These are phyloP conservation scores for Fallopia convolvulus DNA, from an alignment of 148 eudicot genomes.

Conservation along the genomic window DNA sequence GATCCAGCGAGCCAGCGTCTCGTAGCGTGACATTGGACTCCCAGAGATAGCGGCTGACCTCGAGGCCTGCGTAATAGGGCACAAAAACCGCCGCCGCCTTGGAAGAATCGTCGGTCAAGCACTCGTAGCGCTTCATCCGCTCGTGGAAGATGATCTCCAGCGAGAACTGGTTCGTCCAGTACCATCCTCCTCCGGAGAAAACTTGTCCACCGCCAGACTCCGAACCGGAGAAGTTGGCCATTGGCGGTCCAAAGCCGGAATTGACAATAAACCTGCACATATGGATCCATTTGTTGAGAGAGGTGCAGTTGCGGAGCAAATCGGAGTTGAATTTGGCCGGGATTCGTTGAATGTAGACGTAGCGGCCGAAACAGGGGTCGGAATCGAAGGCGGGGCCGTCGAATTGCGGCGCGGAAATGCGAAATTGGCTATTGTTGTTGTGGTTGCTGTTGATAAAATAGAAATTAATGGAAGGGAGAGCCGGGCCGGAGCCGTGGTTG, in stretches of 20 bases:
- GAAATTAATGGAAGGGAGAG: conserved; percentile 6
- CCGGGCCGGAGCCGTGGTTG: not conserved
- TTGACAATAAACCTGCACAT: conserved; percentile 47
- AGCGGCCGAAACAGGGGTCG: conserved; percentile 45
- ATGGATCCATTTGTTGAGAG: conserved; percentile 34
- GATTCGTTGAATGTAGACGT: conserved; percentile 50
- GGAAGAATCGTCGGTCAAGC: conserved; percentile 54
- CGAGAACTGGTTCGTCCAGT: conserved; percentile 50
- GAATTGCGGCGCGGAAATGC: not conserved
- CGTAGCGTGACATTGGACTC: conserved; percentile 13
- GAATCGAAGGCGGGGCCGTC: not conserved
- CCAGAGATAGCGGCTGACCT: conserved; percentile 45
- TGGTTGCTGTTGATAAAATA: not conserved
- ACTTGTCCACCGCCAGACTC: not conserved
- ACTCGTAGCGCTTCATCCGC: conserved; percentile 58
- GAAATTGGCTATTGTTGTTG: not conserved
- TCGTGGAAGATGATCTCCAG: conserved; percentile 59
- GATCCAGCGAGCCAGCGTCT: conserved; percentile 35
- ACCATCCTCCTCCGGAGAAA: conserved; percentile 57
- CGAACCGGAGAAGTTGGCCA: conserved; percentile 19
- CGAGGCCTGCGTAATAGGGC: conserved; percentile 71
- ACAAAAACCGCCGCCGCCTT: conserved; percentile 54
- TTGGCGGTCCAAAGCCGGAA: conserved; percentile 42
- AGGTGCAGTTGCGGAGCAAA: conserved; percentile 34
- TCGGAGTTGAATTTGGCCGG: conserved; percentile 46